phyloP scores from a whole-genome alignment of 306 rosid species.

The Spatholobus suberectus region DNA sequence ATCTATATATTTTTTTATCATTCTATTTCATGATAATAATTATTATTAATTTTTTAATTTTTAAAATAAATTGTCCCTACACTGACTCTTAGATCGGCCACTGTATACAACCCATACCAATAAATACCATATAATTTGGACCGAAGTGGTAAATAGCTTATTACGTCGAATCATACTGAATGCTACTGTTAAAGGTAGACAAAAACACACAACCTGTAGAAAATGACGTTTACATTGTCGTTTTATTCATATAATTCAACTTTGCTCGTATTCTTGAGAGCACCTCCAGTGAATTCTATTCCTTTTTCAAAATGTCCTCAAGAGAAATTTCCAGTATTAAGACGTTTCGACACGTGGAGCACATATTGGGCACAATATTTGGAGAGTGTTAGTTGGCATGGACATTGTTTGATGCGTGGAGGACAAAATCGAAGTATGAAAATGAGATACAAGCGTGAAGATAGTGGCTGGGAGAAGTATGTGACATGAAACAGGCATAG shows the following conservation, averaged over 20 bases:
- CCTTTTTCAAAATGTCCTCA: not conserved
- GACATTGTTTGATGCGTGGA: constrained; percentile 40
- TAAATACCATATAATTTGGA: not conserved
- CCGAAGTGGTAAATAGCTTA: not conserved
- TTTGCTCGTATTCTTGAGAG: not conserved
- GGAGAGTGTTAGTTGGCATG: constrained; percentile 22
- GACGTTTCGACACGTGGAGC: constrained; percentile 9
- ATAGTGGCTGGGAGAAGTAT: not conserved
- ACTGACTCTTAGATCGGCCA: no score
- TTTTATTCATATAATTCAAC: constrained; percentile 33
- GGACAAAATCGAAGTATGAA: constrained; percentile 35
- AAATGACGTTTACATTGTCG: constrained; percentile 34
- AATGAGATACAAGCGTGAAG: constrained; percentile 21
- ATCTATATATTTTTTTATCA: no score
- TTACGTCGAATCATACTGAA: not conserved
- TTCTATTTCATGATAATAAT: no score
- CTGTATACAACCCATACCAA: not conserved
- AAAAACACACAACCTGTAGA: constrained; percentile 30
- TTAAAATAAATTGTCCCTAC: no score
- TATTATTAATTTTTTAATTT: no score
- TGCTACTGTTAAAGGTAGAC: not conserved
- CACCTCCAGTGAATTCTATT: constrained; percentile 3
- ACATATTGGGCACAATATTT: not conserved
- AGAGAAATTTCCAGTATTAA: not conserved
- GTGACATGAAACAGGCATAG: constrained; percentile 13